These are phyloP conservation scores for Raphanus raphanistrum DNA, from an alignment of 345 rosid species.

Conservation along the genomic window DNA sequence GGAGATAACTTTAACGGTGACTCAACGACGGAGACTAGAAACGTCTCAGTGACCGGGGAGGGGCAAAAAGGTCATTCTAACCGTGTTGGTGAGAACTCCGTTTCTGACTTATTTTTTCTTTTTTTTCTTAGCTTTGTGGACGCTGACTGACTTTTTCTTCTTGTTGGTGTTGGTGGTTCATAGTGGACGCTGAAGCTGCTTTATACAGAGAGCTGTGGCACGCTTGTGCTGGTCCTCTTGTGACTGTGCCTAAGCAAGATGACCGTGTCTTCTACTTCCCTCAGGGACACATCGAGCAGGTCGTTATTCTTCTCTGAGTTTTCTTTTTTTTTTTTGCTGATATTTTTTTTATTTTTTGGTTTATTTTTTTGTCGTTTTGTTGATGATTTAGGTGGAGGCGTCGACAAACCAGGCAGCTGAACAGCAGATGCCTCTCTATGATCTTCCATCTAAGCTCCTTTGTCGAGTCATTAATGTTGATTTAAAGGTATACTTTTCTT, in stretches of 20 bases:
- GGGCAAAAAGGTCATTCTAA: conserved; percentile 45
- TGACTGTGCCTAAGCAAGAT: conserved; percentile 66
- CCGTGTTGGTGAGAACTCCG: conserved; percentile 18
- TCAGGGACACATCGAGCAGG: conserved; percentile 97
- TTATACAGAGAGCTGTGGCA: conserved; percentile 87
- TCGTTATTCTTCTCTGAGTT: conserved; percentile 1
- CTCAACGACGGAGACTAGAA: background rate
- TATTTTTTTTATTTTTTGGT: background rate
- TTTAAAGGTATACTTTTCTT: conserved; percentile 49
- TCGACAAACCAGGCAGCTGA: conserved; percentile 76
- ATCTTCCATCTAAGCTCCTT: conserved; percentile 66
- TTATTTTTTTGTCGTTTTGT: background rate
- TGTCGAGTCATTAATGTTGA: conserved; percentile 78
- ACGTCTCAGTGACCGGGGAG: conserved; percentile 35
- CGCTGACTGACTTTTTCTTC: background rate
- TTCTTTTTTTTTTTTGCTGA: conserved; percentile 1
- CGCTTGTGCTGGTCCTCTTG: conserved; percentile 95
- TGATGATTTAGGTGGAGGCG: conserved; percentile 67
- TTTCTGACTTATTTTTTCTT: background rate
- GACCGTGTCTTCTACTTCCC: conserved; percentile 87
- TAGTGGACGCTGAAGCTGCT: conserved; percentile 61
- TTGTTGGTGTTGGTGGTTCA: background rate
- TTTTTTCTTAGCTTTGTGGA: background rate
- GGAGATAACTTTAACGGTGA: conserved; percentile 29
- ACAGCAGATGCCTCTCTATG: conserved; percentile 71